Percentiles rank a stretch among this genome's conserved stretches.
Conservation (phyloP, 345 rosid species). For the Citrus reticulata region DNA sequence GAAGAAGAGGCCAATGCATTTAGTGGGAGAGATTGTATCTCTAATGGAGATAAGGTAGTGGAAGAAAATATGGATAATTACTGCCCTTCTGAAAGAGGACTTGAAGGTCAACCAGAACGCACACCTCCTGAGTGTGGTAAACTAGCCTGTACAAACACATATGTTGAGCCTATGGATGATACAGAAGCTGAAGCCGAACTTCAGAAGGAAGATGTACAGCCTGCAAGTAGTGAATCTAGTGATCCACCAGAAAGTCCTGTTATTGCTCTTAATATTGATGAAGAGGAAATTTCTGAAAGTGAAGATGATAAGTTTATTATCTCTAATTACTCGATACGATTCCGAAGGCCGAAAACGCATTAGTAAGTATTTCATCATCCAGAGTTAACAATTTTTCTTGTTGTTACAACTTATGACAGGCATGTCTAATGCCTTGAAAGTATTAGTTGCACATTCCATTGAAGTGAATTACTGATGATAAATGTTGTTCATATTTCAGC, state of each 20-base stretch:
- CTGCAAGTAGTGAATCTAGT: slow-evolving; percentile 9
- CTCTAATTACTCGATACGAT: slow-evolving; percentile 14
- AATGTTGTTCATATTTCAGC: slow-evolving; percentile 19
- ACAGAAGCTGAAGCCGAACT: slow-evolving; percentile 6
- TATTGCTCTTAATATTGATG: slow-evolving; percentile 15
- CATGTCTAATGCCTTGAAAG: neutral
- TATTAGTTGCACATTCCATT: neutral
- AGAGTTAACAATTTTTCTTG: neutral
- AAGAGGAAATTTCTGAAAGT: slow-evolving; percentile 15
- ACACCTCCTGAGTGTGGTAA: slow-evolving; percentile 7
- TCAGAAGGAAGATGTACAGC: slow-evolving; percentile 22
- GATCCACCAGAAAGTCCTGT: slow-evolving; percentile 15
- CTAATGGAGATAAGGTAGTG: slow-evolving; percentile 14
- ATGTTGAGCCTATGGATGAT: slow-evolving; percentile 1
- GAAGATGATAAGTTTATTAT: slow-evolving; percentile 25
- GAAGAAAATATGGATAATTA: slow-evolving; percentile 12
- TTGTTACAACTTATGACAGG: neutral
- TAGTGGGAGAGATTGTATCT: neutral
- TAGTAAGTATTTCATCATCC: slow-evolving; percentile 19
- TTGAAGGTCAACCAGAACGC: slow-evolving; percentile 21
- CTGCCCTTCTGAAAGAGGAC: slow-evolving; percentile 2
- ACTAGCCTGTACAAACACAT: slow-evolving; percentile 4
- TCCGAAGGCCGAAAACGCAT: slow-evolving; percentile 11
- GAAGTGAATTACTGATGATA: neutral
- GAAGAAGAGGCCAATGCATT: slow-evolving; percentile 20